phyloP scores from a whole-genome alignment of 257 asterid genomes.

The Solanum commersonii region DNA sequence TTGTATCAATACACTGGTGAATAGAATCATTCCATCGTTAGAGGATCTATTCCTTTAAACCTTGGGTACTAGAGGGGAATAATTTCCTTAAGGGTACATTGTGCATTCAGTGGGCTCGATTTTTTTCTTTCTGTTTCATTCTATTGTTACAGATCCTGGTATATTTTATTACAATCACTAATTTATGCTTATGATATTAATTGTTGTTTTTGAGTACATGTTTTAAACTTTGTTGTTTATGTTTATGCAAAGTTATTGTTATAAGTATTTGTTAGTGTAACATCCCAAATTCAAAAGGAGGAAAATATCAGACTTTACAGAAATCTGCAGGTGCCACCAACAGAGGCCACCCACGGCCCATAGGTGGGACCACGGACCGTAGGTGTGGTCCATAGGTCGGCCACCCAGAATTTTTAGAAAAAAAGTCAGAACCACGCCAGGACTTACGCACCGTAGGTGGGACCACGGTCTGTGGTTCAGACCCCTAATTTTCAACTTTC shows the following conservation, averaged over 20 bases:
- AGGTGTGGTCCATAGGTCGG: not conserved
- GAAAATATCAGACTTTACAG: not conserved
- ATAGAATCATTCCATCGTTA: not conserved
- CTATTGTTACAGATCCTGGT: not conserved
- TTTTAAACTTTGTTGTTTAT: not conserved
- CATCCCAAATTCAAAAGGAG: not conserved
- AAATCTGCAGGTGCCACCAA: not conserved
- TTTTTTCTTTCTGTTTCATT: not conserved
- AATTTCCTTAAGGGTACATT: not conserved
- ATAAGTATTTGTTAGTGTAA: not conserved
- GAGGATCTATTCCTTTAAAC: not conserved
- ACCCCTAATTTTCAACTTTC: not conserved
- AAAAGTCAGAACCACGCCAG: not conserved
- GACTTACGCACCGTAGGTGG: not conserved
- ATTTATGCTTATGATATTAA: not conserved
- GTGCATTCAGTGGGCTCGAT: no score
- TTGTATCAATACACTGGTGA: not conserved
- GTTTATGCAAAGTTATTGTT: not conserved
- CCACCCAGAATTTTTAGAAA: not conserved
- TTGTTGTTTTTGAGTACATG: not conserved
- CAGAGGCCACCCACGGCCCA: not conserved
- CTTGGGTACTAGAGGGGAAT: not conserved
- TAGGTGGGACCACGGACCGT: not conserved
- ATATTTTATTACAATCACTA: no score
- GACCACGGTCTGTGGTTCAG: not conserved